Percentiles rank a stretch among this genome's conserved stretches.
Evolutionary conservation across 495 filamentous ascomycete genomes (phyloP).

Genomic region (Hypoxylon cercidicola): DNA sequence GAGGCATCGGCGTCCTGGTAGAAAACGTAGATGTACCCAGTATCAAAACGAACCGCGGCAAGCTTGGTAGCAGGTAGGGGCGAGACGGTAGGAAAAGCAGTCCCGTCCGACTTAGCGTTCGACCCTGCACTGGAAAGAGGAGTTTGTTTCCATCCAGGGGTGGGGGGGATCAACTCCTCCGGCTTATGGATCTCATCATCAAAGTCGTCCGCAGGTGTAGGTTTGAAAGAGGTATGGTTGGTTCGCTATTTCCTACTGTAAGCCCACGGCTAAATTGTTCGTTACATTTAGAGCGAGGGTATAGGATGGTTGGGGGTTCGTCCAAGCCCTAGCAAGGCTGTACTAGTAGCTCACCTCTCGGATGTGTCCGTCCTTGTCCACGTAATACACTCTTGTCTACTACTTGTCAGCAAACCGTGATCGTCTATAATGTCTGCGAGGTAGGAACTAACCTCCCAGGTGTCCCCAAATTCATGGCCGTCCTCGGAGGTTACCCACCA

Average conservation of each 20-base stretch:
- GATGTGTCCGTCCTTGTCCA: conserved; percentile 4
- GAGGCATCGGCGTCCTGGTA: conserved; percentile 6
- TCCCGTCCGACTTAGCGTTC: not conserved
- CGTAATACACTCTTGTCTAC: conserved; percentile 16
- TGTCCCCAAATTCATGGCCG: not conserved
- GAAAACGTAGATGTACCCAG: conserved; percentile 8
- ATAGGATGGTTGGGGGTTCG: too few relatives aligned
- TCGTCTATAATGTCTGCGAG: not conserved
- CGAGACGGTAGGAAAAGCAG: not conserved
- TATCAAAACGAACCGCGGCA: conserved; percentile 3
- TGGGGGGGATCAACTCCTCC: conserved; percentile 1
- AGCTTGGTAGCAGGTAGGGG: conserved; percentile 8
- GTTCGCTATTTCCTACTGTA: not conserved
- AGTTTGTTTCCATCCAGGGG: conserved; percentile 12
- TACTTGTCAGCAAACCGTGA: not conserved
- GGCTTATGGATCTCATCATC: not conserved
- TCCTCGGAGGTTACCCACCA: conserved; percentile 8
- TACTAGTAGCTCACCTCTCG: conserved; percentile 4
- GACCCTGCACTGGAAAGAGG: not conserved
- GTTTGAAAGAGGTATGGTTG: conserved; percentile 11
- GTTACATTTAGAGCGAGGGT: too few relatives aligned
- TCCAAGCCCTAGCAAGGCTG: not conserved
- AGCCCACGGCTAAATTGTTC: not conserved
- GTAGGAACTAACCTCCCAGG: conserved; percentile 14
- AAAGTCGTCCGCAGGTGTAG: conserved; percentile 4